These are phyloP conservation scores for Yamadazyma sp. DNA, from an alignment of 805 yeast species.

Conservation along the genomic window DNA sequence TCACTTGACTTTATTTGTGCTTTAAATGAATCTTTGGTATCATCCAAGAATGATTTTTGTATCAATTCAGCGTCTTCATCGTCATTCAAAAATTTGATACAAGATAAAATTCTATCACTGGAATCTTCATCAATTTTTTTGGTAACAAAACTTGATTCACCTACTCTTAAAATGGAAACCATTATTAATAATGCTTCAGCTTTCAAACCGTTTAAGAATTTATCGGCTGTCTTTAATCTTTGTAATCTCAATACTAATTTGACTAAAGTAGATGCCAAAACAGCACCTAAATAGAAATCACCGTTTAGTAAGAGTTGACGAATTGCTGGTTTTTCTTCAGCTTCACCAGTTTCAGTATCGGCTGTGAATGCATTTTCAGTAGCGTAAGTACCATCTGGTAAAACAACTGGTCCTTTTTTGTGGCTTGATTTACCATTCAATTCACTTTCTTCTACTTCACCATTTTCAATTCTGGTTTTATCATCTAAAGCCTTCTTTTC, in stretches of 20 bases:
- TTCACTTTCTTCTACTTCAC: slow-evolving; percentile 19
- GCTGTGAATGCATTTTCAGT: slow-evolving; percentile 81
- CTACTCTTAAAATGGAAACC: slow-evolving; percentile 88
- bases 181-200: slow-evolving; percentile 93
- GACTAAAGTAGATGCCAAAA: slow-evolving; percentile 81
- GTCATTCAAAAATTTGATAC: slow-evolving; percentile 75
- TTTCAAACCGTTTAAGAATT: slow-evolving; percentile 73
- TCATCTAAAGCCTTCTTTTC: slow-evolving; percentile 46
- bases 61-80: slow-evolving; percentile 51
- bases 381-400: slow-evolving; percentile 99
- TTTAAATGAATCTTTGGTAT: slow-evolving; percentile 82
- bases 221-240: slow-evolving; percentile 50
- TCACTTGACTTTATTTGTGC: slow-evolving; percentile 63
- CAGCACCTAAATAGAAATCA: slow-evolving; percentile 87
- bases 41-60: slow-evolving; percentile 76
- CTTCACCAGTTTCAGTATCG: slow-evolving; percentile 34
- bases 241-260: slow-evolving; percentile 80
- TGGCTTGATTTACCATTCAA: slow-evolving; percentile 9
- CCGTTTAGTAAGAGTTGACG: slow-evolving; percentile 81
- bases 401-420: slow-evolving; percentile 67
- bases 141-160: slow-evolving; percentile 66
- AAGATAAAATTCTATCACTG: slow-evolving; percentile 88
- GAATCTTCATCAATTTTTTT: slow-evolving; percentile 93
- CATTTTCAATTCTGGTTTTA: slow-evolving; percentile 24
- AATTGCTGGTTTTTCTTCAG: slow-evolving; percentile 61